Base-by-base conservation (phyloP, 225 moss, liverwort and hornwort species). In the Antitrichia curtipendula region DNA sequence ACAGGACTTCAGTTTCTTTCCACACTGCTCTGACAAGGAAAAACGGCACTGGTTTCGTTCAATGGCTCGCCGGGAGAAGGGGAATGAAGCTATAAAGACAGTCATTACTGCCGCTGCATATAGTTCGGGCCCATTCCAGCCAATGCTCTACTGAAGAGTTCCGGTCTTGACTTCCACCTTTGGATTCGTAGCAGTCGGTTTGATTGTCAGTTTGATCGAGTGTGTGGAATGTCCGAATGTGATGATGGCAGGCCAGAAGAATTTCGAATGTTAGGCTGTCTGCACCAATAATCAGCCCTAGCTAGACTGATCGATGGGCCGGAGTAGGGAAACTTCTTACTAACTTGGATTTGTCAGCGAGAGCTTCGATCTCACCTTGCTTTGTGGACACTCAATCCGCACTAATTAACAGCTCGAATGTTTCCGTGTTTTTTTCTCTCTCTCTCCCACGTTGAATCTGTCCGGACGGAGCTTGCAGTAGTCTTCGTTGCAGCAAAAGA, bases 81-180 rank as follows among this genome's bases (percentile, higher is more conserved):
- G 59, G 63, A 73, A 29, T 31, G 47, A 27, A 32, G 66, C 70
- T 89, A 89, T 84, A 91, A 84, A 91, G 49, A 16, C n/a, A 16
- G 40, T 45, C 75, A 56, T 49, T 62, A 47, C 53, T 73, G 65
- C 69, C 45, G 75, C 86, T 75, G 86, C 81, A 8, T 21, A 12
- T 50, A 54, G 6, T 41, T 12, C 2, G 27, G 78, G 17, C 27
- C 38, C 54, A 8, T 38, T 38, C 54, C 76, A 53, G 53, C 36
- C 23, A 23, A 36, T 10, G n/a, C 54, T 57, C 40, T 50, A 41
- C 27, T 20, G 56, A 11, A n/a, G 54, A 34, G 34, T 13, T 61
- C 12, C n/a, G n/a, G 73, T 45, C 72, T 64, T 63, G 85, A 54
- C 62, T 74, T 29, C 3, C 38, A 11, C 28, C 32, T 32, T 47